Conservation (phyloP, 192 early-diverging fungal genomes). For the Coemansia sp. region DNA sequence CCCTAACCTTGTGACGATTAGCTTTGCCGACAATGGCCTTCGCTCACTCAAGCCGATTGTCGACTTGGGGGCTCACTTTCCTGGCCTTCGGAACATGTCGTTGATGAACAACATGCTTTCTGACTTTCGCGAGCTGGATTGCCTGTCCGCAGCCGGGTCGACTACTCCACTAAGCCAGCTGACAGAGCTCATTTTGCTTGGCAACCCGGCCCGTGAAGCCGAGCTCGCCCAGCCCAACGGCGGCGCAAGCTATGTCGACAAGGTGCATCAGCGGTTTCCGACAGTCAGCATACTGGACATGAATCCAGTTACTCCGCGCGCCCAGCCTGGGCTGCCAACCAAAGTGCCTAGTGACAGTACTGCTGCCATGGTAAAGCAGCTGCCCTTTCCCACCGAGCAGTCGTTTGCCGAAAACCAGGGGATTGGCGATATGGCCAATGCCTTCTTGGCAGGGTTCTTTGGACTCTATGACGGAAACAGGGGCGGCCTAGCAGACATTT, state of each 20-base stretch:
- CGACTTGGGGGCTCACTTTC: constrained; percentile 37
- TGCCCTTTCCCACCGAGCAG: constrained; percentile 35
- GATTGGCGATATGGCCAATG: constrained; percentile 31
- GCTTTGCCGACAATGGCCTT: constrained; percentile 39
- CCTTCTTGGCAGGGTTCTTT: constrained; percentile 40
- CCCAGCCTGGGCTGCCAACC: constrained; percentile 10
- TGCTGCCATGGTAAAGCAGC: constrained; percentile 6
- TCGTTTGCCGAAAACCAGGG: constrained; percentile 40
- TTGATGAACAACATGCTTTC: constrained; percentile 43
- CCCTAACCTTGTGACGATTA: constrained; percentile 27
- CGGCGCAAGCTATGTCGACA: constrained; percentile 32
- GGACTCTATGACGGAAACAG: constrained; percentile 40
- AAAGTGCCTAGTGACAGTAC: neutral
- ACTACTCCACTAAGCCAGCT: constrained; percentile 33
- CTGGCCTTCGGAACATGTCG: constrained; percentile 36
- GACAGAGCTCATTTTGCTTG: constrained; percentile 31
- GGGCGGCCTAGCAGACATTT: constrained; percentile 32
- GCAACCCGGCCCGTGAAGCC: constrained; percentile 31
- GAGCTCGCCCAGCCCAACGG: constrained; percentile 27
- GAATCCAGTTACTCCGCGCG: constrained; percentile 34
- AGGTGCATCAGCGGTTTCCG: constrained; percentile 48
- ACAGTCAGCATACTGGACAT: constrained; percentile 48
- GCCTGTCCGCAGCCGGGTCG: constrained; percentile 36
- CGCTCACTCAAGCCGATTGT: constrained; percentile 37
- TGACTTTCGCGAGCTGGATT: constrained; percentile 39